Evolutionary conservation across 345 rosid species (phyloP).

Genomic region (Gynandropsis gynandra): DNA sequence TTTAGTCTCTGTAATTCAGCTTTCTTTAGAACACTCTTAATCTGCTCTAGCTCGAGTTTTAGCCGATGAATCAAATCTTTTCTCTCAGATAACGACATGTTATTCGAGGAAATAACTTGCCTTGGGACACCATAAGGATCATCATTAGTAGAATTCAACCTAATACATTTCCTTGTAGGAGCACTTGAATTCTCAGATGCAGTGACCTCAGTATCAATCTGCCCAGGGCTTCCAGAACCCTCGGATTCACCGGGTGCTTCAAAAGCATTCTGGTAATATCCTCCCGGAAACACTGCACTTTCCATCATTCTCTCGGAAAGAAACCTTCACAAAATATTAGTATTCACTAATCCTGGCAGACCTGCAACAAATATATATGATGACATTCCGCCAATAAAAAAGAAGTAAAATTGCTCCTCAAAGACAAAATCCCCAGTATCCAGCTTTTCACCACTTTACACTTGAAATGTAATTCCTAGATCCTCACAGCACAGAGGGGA

Average conservation of each 20-base stretch:
- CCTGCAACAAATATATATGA: slow-evolving; percentile 23
- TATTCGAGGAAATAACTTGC: slow-evolving; percentile 53
- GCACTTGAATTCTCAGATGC: slow-evolving; percentile 63
- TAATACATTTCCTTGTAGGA: slow-evolving; percentile 49
- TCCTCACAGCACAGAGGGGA: neutral
- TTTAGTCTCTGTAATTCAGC: slow-evolving; percentile 44
- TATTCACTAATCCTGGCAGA: slow-evolving; percentile 12
- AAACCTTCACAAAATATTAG: slow-evolving; percentile 15
- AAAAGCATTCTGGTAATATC: slow-evolving; percentile 39
- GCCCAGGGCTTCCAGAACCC: slow-evolving; percentile 75
- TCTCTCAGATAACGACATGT: slow-evolving; percentile 54
- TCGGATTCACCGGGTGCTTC: slow-evolving; percentile 66
- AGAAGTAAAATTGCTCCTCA: slow-evolving; percentile 1
- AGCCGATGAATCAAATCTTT: slow-evolving; percentile 52
- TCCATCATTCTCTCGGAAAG: slow-evolving; percentile 42
- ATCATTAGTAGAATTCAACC: slow-evolving; percentile 39
- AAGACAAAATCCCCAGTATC: neutral
- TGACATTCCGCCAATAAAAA: slow-evolving; percentile 11
- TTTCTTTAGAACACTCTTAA: slow-evolving; percentile 54
- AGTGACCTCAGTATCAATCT: slow-evolving; percentile 52
- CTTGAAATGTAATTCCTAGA: slow-evolving; percentile 3
- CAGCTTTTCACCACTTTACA: neutral
- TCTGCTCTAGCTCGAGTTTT: slow-evolving; percentile 57
- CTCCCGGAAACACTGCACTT: slow-evolving; percentile 47
- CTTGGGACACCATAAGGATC: slow-evolving; percentile 51